phyloP scores from a whole-genome alignment of 306 rosid genomes.

The Quercus robur region DNA sequence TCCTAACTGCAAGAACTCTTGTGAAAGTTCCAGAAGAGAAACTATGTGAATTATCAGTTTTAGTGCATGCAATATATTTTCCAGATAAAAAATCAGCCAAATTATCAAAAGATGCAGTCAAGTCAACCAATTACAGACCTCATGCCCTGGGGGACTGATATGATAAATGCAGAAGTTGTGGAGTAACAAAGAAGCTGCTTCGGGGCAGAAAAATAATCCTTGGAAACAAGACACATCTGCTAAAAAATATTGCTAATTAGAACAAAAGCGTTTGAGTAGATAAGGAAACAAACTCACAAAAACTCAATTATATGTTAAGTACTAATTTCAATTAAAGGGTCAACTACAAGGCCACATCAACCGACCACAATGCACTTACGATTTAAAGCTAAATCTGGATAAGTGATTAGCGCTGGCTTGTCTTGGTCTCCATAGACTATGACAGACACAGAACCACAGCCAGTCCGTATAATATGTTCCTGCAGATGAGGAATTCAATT shows the following conservation, averaged over 20 bases:
- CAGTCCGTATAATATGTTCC: constrained; percentile 76
- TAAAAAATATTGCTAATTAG: constrained; percentile 17
- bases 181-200: constrained; percentile 89
- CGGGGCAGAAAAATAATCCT: constrained; percentile 91
- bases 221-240: constrained; percentile 93
- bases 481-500: constrained; percentile 19
- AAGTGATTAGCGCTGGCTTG: constrained; percentile 84
- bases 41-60: constrained; percentile 56
- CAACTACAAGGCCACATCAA: background rate
- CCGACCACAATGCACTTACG: constrained; percentile 38
- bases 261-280: background rate
- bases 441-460: constrained; percentile 86
- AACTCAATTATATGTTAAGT: background rate
- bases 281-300: background rate
- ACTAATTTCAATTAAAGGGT: background rate
- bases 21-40: constrained; percentile 56
- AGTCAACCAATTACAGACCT: constrained; percentile 60
- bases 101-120: constrained; percentile 5
- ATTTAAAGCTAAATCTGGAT: constrained; percentile 90
- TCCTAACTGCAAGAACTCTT: constrained; percentile 97
- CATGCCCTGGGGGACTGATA: constrained; percentile 94
- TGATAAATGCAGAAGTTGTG: constrained; percentile 96
- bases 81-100: background rate
- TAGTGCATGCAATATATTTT: constrained; percentile 1
- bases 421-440: constrained; percentile 80